These are phyloP conservation scores for Zygotorulaspora chibaensis DNA, from an alignment of 805 yeast species.

Conservation along the genomic window DNA sequence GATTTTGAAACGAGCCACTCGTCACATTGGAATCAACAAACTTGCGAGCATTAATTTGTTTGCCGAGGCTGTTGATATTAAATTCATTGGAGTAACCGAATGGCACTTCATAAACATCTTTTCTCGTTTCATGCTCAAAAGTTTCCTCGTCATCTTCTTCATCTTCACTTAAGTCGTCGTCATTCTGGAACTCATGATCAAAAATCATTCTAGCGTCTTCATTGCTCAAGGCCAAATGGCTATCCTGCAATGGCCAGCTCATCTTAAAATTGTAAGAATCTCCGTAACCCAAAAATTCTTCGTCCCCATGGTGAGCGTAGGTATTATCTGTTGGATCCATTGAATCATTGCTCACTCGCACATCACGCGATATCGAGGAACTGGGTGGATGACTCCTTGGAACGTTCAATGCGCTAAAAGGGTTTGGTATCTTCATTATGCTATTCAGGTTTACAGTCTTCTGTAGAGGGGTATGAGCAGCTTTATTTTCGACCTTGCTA, in stretches of 20 bases:
- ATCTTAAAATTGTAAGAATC: slow-evolving; percentile 18
- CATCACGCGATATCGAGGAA: slow-evolving; percentile 9
- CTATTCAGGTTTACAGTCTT: slow-evolving; percentile 28
- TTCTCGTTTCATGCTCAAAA: slow-evolving; percentile 2
- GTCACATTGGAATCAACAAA: slow-evolving; percentile 13
- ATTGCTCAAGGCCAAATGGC: slow-evolving; percentile 20
- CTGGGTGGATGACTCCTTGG: slow-evolving; percentile 4
- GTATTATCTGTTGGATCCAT: slow-evolving; percentile 12
- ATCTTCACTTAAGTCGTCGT: slow-evolving; percentile 27
- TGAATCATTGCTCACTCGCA: slow-evolving; percentile 16
- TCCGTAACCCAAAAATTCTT: slow-evolving; percentile 16
- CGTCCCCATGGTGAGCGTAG: slow-evolving; percentile 18
- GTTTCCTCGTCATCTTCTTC: slow-evolving; percentile 25
- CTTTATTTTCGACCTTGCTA: slow-evolving; percentile 1
- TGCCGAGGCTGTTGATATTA: slow-evolving; percentile 1
- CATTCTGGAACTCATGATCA: slow-evolving; percentile 29
- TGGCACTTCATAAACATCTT: slow-evolving; percentile 2
- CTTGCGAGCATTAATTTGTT: slow-evolving; percentile 9
- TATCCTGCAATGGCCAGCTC: slow-evolving; percentile 28
- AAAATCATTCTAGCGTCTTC: slow-evolving; percentile 31
- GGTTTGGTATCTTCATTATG: slow-evolving; percentile 21
- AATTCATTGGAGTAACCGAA: slow-evolving; percentile 1
- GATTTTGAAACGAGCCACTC: not conserved
- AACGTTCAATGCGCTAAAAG: slow-evolving; percentile 8
- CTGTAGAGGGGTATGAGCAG: slow-evolving; percentile 18